These are phyloP conservation scores for Scytalidium lignicola DNA, from an alignment of 2,329 filamentous ascomycete species.

Conservation along the genomic window DNA sequence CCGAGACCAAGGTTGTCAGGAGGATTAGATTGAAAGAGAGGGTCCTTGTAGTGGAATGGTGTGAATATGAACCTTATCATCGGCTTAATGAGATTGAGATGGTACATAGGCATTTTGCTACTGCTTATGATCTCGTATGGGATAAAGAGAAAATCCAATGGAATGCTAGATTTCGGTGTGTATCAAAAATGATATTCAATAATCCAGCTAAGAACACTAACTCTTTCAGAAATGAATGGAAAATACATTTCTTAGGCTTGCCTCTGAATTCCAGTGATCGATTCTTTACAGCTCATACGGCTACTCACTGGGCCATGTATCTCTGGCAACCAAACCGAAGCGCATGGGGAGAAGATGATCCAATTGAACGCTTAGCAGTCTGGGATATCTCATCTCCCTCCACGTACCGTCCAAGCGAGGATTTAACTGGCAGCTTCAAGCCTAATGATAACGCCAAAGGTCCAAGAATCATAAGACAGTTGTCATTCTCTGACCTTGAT, in stretches of 20 bases:
- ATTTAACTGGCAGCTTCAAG: conserved; percentile 36
- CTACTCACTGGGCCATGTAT: conserved; percentile 56
- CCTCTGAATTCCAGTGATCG: conserved; percentile 50
- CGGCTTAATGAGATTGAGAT: conserved; percentile 45
- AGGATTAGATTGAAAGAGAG: conserved; percentile 47
- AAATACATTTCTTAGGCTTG: conserved; percentile 52
- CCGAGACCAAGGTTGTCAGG: conserved; percentile 44
- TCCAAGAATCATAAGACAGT: conserved; percentile 42
- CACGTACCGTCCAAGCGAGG: conserved; percentile 43
- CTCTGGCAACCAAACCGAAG: conserved; percentile 55
- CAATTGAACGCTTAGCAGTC: conserved; percentile 51
- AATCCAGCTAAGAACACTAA: not conserved
- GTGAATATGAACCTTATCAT: conserved; percentile 45
- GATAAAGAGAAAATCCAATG: conserved; percentile 25
- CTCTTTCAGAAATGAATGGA: conserved; percentile 43
- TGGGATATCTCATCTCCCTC: conserved; percentile 53
- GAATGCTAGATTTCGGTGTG: conserved; percentile 43
- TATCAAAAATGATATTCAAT: not conserved
- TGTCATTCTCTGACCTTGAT: conserved; percentile 46
- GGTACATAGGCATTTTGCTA: conserved; percentile 54
- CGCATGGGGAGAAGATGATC: conserved; percentile 50
- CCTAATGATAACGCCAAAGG: conserved; percentile 28
- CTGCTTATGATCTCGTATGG: conserved; percentile 46
- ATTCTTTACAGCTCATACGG: conserved; percentile 58
- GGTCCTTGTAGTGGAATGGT: conserved; percentile 62